Evolutionary conservation across 768 basidiomycete genomes (phyloP).

Genomic region (Amanita molliuscula): DNA sequence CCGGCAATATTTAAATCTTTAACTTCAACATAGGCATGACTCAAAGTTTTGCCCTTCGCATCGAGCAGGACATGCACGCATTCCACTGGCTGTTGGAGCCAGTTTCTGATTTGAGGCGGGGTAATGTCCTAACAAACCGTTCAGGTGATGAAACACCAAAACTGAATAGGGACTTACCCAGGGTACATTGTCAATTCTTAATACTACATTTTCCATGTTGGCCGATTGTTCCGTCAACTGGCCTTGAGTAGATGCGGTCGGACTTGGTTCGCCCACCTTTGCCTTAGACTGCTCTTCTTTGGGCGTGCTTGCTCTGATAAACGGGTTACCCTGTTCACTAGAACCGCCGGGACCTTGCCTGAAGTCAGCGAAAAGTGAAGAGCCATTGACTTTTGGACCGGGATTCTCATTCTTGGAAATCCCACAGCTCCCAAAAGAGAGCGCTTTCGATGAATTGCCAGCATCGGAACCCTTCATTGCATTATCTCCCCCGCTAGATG

Average conservation of each 20-base stretch:
- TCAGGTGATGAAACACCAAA: background rate
- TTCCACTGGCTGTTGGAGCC: constrained; percentile 62
- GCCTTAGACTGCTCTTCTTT: constrained; percentile 21
- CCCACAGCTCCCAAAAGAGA: background rate
- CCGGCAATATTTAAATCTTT: constrained; percentile 50
- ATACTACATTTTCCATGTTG: constrained; percentile 41
- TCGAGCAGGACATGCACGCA: constrained; percentile 76
- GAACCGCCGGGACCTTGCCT: constrained; percentile 17
- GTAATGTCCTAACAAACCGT: constrained; percentile 60
- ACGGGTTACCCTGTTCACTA: constrained; percentile 1
- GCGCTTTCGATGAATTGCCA: background rate
- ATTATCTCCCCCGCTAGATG: background rate
- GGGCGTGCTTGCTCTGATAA: constrained; percentile 33
- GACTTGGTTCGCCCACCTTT: constrained; percentile 1
- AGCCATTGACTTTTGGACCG: background rate
- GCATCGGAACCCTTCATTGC: background rate
- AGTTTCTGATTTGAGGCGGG: constrained; percentile 55
- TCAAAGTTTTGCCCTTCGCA: constrained; percentile 71
- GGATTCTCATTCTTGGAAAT: background rate
- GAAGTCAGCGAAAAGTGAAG: constrained; percentile 27
- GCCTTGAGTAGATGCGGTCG: constrained; percentile 5
- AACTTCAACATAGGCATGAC: constrained; percentile 78
- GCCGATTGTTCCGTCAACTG: background rate
- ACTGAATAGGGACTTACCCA: constrained; percentile 45
- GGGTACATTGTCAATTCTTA: constrained; percentile 82